A percentile compares a stretch with the other conserved stretches of the same genome.
Conservation (phyloP, 495 filamentous ascomycete genomes). For the Amorphotheca resinae region DNA sequence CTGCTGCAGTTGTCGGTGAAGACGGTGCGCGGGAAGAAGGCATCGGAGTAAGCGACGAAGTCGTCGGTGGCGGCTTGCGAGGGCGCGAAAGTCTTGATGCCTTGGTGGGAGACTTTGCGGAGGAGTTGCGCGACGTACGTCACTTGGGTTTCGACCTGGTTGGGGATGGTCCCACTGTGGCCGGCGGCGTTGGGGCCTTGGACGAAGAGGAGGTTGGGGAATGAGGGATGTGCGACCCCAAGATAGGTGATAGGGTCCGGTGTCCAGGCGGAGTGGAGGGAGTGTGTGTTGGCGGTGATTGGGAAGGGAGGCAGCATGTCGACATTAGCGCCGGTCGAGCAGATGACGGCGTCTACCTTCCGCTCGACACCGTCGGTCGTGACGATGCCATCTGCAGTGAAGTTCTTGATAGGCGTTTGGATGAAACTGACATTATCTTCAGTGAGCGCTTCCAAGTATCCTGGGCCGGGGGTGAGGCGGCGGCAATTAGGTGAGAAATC, state of each 20-base stretch:
- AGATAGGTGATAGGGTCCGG: conserved; percentile 40
- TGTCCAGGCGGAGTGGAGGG: conserved; percentile 32
- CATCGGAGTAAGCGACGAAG: conserved; percentile 40
- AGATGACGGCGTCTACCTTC: conserved; percentile 35
- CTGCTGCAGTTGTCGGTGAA: conserved; percentile 41
- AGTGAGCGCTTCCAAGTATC: conserved; percentile 43
- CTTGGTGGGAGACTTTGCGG: conserved; percentile 39
- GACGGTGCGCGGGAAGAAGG: conserved; percentile 42
- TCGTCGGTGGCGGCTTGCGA: conserved; percentile 37
- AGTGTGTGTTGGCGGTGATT: conserved; percentile 31
- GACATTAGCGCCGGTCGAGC: conserved; percentile 41
- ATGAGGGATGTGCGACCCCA: conserved; percentile 37
- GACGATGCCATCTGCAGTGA: conserved; percentile 32
- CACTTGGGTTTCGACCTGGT: conserved; percentile 36
- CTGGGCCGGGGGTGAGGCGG: conserved; percentile 44
- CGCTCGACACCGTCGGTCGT: conserved; percentile 20
- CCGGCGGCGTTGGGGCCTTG: conserved; percentile 38
- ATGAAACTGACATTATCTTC: conserved; percentile 41
- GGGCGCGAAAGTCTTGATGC: conserved; percentile 37
- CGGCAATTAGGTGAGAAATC: conserved; percentile 46
- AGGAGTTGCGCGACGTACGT: conserved; percentile 43
- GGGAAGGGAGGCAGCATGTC: conserved; percentile 39
- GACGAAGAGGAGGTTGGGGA: conserved; percentile 43
- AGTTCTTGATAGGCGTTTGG: conserved; percentile 31
- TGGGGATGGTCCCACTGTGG: conserved; percentile 30